Conservation (phyloP, 352 stramenopile species). For the Pythium rishiriense region DNA sequence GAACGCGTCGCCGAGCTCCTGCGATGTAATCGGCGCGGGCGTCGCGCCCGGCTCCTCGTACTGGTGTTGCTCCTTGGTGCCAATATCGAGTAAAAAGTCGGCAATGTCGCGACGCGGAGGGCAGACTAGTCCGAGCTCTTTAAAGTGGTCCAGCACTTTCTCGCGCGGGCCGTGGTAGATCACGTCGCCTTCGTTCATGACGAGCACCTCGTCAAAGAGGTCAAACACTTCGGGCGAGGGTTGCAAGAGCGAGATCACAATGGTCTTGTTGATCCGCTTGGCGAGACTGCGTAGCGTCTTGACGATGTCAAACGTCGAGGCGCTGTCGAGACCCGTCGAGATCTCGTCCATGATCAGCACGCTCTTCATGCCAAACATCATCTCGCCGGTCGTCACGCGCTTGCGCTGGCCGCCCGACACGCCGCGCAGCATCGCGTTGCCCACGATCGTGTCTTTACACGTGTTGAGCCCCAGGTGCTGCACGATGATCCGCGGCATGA, state of each 20-base stretch:
- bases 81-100: constrained; percentile 56
- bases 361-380: constrained; percentile 80
- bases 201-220: constrained; percentile 57
- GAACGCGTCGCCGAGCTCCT: constrained; percentile 47
- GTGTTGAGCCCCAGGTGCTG: constrained; percentile 33
- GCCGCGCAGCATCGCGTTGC: constrained; percentile 60
- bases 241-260: constrained; percentile 60
- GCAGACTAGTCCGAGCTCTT: constrained; percentile 40
- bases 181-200: constrained; percentile 57
- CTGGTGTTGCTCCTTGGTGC: constrained; percentile 38
- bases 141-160: constrained; percentile 39
- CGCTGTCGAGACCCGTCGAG: constrained; percentile 61
- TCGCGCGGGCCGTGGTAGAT: constrained; percentile 62
- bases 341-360: constrained; percentile 87
- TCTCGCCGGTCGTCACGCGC: constrained; percentile 74
- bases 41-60: constrained; percentile 30
- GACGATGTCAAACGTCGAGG: constrained; percentile 66
- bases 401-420: constrained; percentile 76
- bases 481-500: constrained; percentile 15
- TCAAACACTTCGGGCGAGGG: constrained; percentile 54
- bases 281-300: constrained; percentile 44
- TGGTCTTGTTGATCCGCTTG: constrained; percentile 42
- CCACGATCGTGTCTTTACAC: constrained; percentile 61
- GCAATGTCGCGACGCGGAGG: constrained; percentile 45
- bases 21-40: constrained; percentile 31